Evolutionary conservation across 176 grass and related monocot species (phyloP), one percentile per base, ranked within the genome.

Genomic region (Cenchrus fungigraminus): DNA sequence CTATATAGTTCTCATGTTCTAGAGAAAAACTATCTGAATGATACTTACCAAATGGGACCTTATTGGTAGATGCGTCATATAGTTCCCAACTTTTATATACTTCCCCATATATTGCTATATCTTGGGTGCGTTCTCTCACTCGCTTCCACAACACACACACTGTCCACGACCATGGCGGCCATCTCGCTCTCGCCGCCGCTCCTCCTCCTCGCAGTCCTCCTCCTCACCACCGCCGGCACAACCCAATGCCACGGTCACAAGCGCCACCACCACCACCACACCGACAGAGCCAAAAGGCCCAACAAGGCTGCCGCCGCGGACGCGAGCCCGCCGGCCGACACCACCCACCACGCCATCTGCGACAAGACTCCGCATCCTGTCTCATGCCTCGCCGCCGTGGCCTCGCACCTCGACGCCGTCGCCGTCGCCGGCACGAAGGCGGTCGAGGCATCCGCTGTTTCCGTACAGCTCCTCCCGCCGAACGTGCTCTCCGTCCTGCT

Each of bases 331-430:
- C 60, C 65, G 34, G 0, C 49, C 50, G 65, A 63, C 25, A 68
- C 65, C 15, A 11, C 40, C 29, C 45, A 85, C 29, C 28, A 77
- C 40, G 74, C 78, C 60, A 54, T 91, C 83, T 96, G 94, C 68
- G 54, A 76, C 83, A 76, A 73, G 16, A 95, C 94, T 1, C 94
- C 91, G 15, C 76, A 91, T 49, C 94, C 88, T 12, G 78, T 5
- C 1, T 61, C 88, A 43, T 95, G 94, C 76, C 43, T 93, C 80
- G 57, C 67, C 2, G 86, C 94, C 34, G 74, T 82, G 17, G 81
- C 86, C 42, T 69, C 22, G 3, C 69, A 85, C 89, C 64, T 59
- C 29, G 58, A 50, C 57, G 57, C 60, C 85, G 7, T 17, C 57
- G 57, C 60, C 85, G 7, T 22, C 42, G 17, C 22, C 25, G 2